phyloP scores from a whole-genome alignment of 257 asterid genomes.

The Schizonepeta tenuifolia region DNA sequence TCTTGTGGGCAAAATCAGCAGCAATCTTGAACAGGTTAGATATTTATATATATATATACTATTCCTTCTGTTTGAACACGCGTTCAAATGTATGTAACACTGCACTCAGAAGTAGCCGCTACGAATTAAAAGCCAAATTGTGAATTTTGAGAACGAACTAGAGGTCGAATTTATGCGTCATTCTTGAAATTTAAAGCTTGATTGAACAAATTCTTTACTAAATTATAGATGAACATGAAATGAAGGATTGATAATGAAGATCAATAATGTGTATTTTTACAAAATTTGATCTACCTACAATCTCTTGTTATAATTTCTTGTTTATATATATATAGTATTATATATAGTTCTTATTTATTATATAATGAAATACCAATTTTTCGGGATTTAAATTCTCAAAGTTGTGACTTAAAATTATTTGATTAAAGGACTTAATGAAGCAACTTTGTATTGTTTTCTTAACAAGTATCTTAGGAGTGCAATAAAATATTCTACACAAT shows the following conservation, averaged over 20 bases:
- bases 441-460: no score
- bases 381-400: no score
- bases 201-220: no score
- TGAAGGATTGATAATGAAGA: no score
- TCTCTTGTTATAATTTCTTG: not conserved
- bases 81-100: not conserved
- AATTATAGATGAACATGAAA: no score
- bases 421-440: no score
- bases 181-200: not conserved
- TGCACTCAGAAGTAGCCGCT: not conserved
- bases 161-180: not conserved
- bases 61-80: not conserved
- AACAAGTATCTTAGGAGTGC: not conserved
- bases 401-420: no score
- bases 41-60: no score
- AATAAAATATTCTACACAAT: not conserved
- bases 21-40: conserved; percentile 75
- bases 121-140: not conserved
- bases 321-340: no score
- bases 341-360: no score
- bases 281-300: not conserved
- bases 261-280: not conserved
- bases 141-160: not conserved
- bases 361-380: no score
- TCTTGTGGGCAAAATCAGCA: conserved; percentile 94